Base-by-base conservation (phyloP, 208 protist species). In the Tritrichomonas musculus region DNA sequence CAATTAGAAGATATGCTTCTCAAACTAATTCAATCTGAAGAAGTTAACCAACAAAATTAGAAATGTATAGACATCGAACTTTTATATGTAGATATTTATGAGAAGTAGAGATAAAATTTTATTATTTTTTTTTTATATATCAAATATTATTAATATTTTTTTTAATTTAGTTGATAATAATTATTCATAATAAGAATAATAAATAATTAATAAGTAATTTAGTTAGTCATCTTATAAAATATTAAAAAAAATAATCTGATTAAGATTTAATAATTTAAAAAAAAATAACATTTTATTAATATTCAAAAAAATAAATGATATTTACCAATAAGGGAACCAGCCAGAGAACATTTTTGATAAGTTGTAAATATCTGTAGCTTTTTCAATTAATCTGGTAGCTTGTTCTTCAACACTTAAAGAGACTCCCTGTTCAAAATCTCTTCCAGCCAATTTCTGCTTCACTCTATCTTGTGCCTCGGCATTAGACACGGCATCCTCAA, bases 281-380 rank as follows among this genome's bases (percentile, higher is more conserved):
- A 25, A 25, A 64, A 64, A 22, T 64, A 64, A 64, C 57, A 20
- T 20, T 64, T 64, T 20, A 64, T 64, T 64, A 20, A 25, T 20
- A 64, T 64, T 9, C 9, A 64, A 64, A 64, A 64, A 25, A 20
- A 64, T 64, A 64, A 64, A 25, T 25, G 20, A 64, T 64, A 64
- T 20, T 88, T 39, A 88, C 77, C 77, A 88, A n/a, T 57, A 88
- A 11, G 77, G 77, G 77, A 25, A 88, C 77, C 77, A 88, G 33
- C 77, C 77, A 30, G 17, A 39, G 47, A 57, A 88, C 47, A 88
- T 53, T 39, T 88, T 88, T 3, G 47, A 20, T 14, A 88, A 33
- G 9, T 60, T 60, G 17, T 57, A 88, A 27, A 33, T 88, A 57
- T 88, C 47, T 33, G 77, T 88, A 13, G 77, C 77, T 20, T 39